Evolutionary conservation across 2,329 filamentous ascomycete species (phyloP), one percentile per base, ranked within the genome.

Genomic region (Huntiella bhutanensis): DNA sequence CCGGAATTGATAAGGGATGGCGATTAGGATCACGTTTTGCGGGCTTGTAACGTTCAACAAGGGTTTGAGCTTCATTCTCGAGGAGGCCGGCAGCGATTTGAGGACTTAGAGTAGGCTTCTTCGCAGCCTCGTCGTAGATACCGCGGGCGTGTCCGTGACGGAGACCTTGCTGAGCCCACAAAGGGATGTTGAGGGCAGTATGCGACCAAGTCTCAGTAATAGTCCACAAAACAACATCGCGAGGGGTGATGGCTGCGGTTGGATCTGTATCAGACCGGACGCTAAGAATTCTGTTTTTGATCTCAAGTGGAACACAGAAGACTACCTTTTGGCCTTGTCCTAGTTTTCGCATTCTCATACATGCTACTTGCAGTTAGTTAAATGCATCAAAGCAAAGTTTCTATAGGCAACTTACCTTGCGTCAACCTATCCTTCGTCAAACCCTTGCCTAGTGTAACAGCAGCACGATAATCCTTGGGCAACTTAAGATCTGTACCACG

Each of bases 321-420:
- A 71, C 60, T 0, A 84, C 68, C 0, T 71, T 75, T 52, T 86
- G 80, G 0, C 77, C 77, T 2, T 72, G 60, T 0, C 77, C 80
- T 0, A 87, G 64, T 49, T 77, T 73, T 7, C 80, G 59, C 70
- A 85, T 75, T n/a, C 80, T 59, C 75, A 81, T 82, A 49, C 77
- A 80, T 0, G 77, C 77, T 73, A 35, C 5, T 33, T 10, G 11
- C 22, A 28, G 22, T 28, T 28, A 28, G 22, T 28, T 8, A 35
- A 4, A 28, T 17, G 13, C 35, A 32, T 28, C 22, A 10, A 28
- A 28, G 8, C 22, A 3, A 7, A 28, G 8, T 10, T 6, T 28
- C 22, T 10, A 10, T 13, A 36, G 35, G n/a, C 16, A 5, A 49
- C 62, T 55, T 60, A 75, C 75, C 77, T 68, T 86, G 80, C 0